phyloP scores from a whole-genome alignment of 495 filamentous ascomycete species.

The Penicillium simplicissimum region DNA sequence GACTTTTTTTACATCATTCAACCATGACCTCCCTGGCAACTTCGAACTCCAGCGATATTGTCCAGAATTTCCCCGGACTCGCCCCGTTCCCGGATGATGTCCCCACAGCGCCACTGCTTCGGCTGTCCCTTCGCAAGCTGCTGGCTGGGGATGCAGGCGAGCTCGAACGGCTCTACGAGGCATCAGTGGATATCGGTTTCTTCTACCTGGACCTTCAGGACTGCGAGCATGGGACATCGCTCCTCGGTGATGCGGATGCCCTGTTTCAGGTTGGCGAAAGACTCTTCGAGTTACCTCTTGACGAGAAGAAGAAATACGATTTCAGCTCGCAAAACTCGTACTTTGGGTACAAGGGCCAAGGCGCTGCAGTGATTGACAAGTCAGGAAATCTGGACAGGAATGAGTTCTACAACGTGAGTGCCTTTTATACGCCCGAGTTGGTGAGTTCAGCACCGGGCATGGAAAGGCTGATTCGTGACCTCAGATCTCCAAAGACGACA shows the following conservation, averaged over 20 bases:
- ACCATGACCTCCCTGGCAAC: neutral
- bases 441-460: no score
- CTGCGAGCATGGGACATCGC: conserved; percentile 34
- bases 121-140: conserved; percentile 54
- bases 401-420: conserved; percentile 63
- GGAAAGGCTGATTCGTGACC: neutral
- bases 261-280: conserved; percentile 48
- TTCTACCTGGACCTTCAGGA: conserved; percentile 61
- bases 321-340: conserved; percentile 43
- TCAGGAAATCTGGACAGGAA: conserved; percentile 56
- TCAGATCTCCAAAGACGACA: conserved; percentile 54
- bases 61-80: conserved; percentile 29
- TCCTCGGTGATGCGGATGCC: conserved; percentile 46
- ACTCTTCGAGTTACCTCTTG: conserved; percentile 50
- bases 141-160: conserved; percentile 43
- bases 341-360: conserved; percentile 60
- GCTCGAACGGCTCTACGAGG: conserved; percentile 43
- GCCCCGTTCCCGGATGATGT: conserved; percentile 57
- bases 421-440: neutral
- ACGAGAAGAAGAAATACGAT: conserved; percentile 57
- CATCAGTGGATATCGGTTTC: conserved; percentile 59
- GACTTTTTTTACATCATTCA: neutral
- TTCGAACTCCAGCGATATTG: neutral
- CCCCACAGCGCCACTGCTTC: conserved; percentile 56
- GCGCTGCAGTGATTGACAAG: conserved; percentile 50